These are phyloP conservation scores for Hypoxylon sp. DNA, from an alignment of 2,329 filamentous ascomycete species.

Conservation along the genomic window DNA sequence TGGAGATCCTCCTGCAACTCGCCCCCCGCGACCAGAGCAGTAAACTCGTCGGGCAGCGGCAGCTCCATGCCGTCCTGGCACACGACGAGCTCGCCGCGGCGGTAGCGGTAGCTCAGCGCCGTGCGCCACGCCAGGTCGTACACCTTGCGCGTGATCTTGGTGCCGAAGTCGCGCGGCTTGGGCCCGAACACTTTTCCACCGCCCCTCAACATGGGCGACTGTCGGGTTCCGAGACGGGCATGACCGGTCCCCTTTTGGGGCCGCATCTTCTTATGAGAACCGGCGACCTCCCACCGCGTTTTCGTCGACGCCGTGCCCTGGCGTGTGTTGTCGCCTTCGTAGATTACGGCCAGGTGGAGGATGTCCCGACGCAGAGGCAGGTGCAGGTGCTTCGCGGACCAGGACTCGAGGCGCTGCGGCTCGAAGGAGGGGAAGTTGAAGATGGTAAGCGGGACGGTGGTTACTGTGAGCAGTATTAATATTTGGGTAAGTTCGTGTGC, in stretches of 20 bases:
- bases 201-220: slow-evolving; percentile 84
- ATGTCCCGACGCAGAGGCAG: slow-evolving; percentile 91
- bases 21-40: slow-evolving; percentile 55
- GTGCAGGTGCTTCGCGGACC: slow-evolving; percentile 84
- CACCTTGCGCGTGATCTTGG: slow-evolving; percentile 84
- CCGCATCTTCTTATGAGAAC: slow-evolving; percentile 83
- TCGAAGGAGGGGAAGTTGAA: slow-evolving; percentile 92
- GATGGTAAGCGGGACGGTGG: slow-evolving; percentile 83
- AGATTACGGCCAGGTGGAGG: slow-evolving; percentile 91
- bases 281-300: slow-evolving; percentile 85
- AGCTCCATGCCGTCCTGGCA: slow-evolving; percentile 84
- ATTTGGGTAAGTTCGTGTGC: background rate
- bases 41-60: slow-evolving; percentile 64
- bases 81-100: slow-evolving; percentile 86
- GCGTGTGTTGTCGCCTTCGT: slow-evolving; percentile 89
- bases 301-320: slow-evolving; percentile 88
- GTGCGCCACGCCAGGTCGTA: slow-evolving; percentile 97
- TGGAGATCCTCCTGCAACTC: slow-evolving; percentile 62
- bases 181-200: slow-evolving; percentile 94
- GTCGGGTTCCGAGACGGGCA: slow-evolving; percentile 83
- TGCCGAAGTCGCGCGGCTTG: slow-evolving; percentile 90
- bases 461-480: slow-evolving; percentile 56
- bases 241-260: slow-evolving; percentile 88
- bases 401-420: slow-evolving; percentile 81
- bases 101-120: slow-evolving; percentile 91